Base-by-base conservation (phyloP, 2,329 filamentous ascomycete species). In the Sclerotinia subarctica region DNA sequence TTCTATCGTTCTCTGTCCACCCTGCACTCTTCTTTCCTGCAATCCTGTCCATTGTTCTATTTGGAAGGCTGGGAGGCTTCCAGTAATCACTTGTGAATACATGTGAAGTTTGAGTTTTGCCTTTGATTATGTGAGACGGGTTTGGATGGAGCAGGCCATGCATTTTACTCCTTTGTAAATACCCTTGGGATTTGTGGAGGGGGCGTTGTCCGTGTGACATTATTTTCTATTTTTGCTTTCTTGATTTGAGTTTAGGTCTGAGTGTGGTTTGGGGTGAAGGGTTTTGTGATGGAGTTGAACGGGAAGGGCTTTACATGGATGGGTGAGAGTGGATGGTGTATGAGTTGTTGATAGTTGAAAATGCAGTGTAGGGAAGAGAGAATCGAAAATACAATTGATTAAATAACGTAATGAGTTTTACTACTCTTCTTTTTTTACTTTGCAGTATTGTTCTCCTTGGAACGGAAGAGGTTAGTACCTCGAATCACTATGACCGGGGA, bases 161-260 rank as follows among this genome's bases (percentile, higher is more conserved):
- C 64, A 51, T 60, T 66, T 35, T 66, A 35, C 53, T 66, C 64
- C 44, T 62, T 60, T 66, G 64, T 66, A 60, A 66, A 66, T 66
- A 66, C 64, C 64, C 64, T 66, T 59, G 32, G 64, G 44, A 59
- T 60, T 60, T 26, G 53, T 66, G 53, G 38, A 38, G 32, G 53
- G 53, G 52, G 44, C 32, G 44, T 58, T 35, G 13, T 35, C 13
- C 49, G 29, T 19, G 42, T 24, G 53, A 17, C 51, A 8, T 2
- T 8, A 10, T 51, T 51, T 58, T 3, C 24, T 29, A 15, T 57
- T 49, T 42, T 38, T 52, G 60, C 15, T 21, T 38, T 42, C 3
- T 51, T 26, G n/a, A 24, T 59, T 19, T 32, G 24, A 19, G n/a
- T 47, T 24, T 13, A 46, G n/a, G 38, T 46, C 5, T 15, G 29